A percentile compares a stretch with the other conserved stretches of the same genome.
phyloP scores from a whole-genome alignment of 116 monocot genomes.

The Papilionanthe hybrid region DNA sequence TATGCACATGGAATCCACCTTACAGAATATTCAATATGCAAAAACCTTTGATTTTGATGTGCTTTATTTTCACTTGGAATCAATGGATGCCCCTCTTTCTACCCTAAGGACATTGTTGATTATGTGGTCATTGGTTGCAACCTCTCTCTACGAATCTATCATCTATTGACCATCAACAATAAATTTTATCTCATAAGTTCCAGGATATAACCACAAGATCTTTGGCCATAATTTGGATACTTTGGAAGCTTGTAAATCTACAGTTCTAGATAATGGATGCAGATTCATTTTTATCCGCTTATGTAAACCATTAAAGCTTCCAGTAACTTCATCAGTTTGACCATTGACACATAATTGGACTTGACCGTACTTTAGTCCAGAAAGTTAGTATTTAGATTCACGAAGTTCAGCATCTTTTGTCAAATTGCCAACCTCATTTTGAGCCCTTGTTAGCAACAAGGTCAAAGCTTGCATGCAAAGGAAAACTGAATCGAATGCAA shows the following conservation, averaged over 20 bases:
- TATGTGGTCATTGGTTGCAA: slow-evolving; percentile 26
- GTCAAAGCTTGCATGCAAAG: slow-evolving; percentile 28
- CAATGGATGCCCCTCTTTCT: slow-evolving; percentile 18
- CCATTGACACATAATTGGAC: slow-evolving; percentile 58
- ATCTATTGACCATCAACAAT: slow-evolving; percentile 77
- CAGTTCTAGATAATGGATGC: slow-evolving; percentile 24
- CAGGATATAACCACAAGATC: too few species aligned
- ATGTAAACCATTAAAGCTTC: slow-evolving; percentile 89
- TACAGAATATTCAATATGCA: too few species aligned
- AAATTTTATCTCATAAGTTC: slow-evolving; percentile 94
- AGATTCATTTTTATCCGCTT: slow-evolving; percentile 59
- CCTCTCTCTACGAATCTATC: slow-evolving; percentile 47
- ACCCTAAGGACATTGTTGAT: slow-evolving; percentile 71
- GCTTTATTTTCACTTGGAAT: too few species aligned
- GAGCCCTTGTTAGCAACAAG: slow-evolving; percentile 37
- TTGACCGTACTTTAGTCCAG: slow-evolving; percentile 59
- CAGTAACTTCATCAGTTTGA: slow-evolving; percentile 68
- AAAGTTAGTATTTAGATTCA: slow-evolving; percentile 44
- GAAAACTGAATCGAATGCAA: too few species aligned
- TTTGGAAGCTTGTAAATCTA: slow-evolving; percentile 14
- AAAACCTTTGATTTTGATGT: too few species aligned
- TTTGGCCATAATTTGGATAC: too few species aligned
- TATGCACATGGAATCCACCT: too few species aligned
- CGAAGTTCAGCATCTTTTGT: slow-evolving; percentile 43
- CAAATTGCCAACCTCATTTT: slow-evolving; percentile 40